phyloP scores from a whole-genome alignment of 2,329 filamentous ascomycete genomes.

The Colletotrichum sp. region DNA sequence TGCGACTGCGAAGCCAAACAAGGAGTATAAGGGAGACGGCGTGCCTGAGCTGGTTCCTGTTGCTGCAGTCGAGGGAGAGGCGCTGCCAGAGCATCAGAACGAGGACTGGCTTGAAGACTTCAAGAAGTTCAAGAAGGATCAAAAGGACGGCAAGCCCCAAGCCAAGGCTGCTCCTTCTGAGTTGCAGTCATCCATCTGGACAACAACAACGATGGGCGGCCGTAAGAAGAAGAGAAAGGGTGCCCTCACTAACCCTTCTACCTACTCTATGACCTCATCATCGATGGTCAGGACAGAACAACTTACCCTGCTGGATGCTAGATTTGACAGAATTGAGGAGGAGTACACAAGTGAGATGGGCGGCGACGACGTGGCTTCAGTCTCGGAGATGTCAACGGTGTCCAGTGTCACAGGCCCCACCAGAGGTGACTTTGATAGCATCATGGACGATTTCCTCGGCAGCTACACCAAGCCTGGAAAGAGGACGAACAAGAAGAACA shows the following conservation, averaged over 20 bases:
- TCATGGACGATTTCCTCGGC: constrained; percentile 92
- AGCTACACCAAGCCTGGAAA: constrained; percentile 74
- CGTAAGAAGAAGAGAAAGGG: constrained; percentile 94
- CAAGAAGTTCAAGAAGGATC: constrained; percentile 90
- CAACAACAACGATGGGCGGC: constrained; percentile 78
- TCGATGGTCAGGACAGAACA: constrained; percentile 88
- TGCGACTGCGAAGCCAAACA: constrained; percentile 79
- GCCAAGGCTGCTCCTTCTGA: constrained; percentile 60
- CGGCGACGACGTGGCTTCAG: constrained; percentile 54
- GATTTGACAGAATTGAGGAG: constrained; percentile 91
- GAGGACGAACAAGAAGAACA: constrained; percentile 78
- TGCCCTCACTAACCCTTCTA: constrained; percentile 84
- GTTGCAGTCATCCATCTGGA: constrained; percentile 72
- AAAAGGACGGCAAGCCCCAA: constrained; percentile 51
- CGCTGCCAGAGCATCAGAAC: constrained; percentile 65
- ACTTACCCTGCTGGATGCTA: constrained; percentile 80
- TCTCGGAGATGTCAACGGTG: constrained; percentile 65
- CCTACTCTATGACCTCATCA: constrained; percentile 91
- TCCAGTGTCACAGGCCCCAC: constrained; percentile 73
- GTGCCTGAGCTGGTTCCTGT: constrained; percentile 53
- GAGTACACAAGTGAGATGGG: constrained; percentile 61
- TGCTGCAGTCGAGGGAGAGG: constrained; percentile 42
- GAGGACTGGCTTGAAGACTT: constrained; percentile 93
- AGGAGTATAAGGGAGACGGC: constrained; percentile 56
- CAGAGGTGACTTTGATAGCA: constrained; percentile 80